Evolutionary conservation across 2,329 filamentous ascomycete species (phyloP).

Genomic region (Exophiala aquamarina): DNA sequence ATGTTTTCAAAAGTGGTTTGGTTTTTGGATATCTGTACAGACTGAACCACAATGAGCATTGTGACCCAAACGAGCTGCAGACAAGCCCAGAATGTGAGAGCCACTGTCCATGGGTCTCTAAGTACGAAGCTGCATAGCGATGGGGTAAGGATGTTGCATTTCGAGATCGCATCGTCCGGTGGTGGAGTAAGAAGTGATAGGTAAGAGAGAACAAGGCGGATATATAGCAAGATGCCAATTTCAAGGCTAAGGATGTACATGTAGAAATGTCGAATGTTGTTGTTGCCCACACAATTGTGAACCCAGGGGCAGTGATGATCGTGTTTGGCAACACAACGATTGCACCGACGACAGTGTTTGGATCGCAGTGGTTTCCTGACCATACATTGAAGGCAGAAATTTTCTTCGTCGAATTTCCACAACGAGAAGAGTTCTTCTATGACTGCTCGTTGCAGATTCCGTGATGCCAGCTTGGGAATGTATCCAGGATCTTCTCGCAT

Average conservation of each 20-base stretch:
- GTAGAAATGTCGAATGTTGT: slow-evolving; percentile 95
- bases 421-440: slow-evolving; percentile 82
- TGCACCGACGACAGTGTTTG: slow-evolving; percentile 92
- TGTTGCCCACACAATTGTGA: slow-evolving; percentile 91
- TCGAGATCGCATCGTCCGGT: slow-evolving; percentile 30
- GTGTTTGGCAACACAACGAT: slow-evolving; percentile 90
- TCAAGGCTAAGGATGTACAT: slow-evolving; percentile 81
- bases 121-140: slow-evolving; percentile 73
- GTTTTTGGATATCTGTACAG: slow-evolving; percentile 86
- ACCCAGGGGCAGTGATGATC: slow-evolving; percentile 99
- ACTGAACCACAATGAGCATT: slow-evolving; percentile 95
- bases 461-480: slow-evolving; percentile 84
- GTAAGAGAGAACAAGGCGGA: slow-evolving; percentile 69
- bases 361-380: slow-evolving; percentile 86
- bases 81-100: slow-evolving; percentile 74
- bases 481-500: slow-evolving; percentile 91
- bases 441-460: slow-evolving; percentile 82
- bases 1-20: slow-evolving; percentile 98
- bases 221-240: slow-evolving; percentile 69
- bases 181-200: slow-evolving; percentile 2
- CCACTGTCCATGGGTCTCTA: slow-evolving; percentile 78
- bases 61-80: slow-evolving; percentile 92
- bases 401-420: slow-evolving; percentile 90
- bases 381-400: slow-evolving; percentile 95
- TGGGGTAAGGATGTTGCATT: slow-evolving; percentile 75